Conservation (phyloP, 306 rosid genomes). For the Urtica urens region DNA sequence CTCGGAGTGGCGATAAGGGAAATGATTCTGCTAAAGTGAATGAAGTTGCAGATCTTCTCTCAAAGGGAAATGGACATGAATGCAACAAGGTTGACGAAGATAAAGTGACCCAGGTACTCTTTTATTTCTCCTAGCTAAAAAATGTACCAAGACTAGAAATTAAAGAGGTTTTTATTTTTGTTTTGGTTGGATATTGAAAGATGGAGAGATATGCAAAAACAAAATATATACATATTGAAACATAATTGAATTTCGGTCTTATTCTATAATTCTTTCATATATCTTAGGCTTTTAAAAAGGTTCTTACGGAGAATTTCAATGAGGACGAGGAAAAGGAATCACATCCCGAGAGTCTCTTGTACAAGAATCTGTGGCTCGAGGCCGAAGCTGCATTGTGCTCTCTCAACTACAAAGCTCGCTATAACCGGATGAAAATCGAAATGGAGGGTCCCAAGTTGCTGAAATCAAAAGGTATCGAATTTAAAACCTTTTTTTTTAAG, state of each 20-base stretch:
- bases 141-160: background rate
- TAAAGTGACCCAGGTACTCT: slow-evolving; percentile 54
- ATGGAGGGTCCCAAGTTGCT: slow-evolving; percentile 37
- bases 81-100: slow-evolving; percentile 43
- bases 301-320: slow-evolving; percentile 58
- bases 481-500: slow-evolving; percentile 9
- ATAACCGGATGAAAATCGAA: slow-evolving; percentile 52
- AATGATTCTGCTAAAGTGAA: slow-evolving; percentile 21
- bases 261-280: slow-evolving; percentile 20
- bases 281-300: slow-evolving; percentile 72
- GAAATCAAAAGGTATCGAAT: slow-evolving; percentile 54
- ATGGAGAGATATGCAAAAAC: slow-evolving; percentile 1
- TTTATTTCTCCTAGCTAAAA: slow-evolving; percentile 3
- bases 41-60: slow-evolving; percentile 20
- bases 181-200: slow-evolving; percentile 8
- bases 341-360: slow-evolving; percentile 43
- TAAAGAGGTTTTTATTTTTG: too few species aligned
- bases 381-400: slow-evolving; percentile 92
- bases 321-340: slow-evolving; percentile 38
- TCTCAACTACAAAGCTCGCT: slow-evolving; percentile 54
- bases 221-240: slow-evolving; percentile 4
- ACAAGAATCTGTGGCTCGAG: slow-evolving; percentile 87
- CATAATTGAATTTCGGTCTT: background rate
- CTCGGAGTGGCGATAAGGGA: slow-evolving; percentile 22
- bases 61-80: slow-evolving; percentile 25